Base-by-base conservation (phyloP, 2,329 filamentous ascomycete species). In the Mycosphaerelloides madeirae region DNA sequence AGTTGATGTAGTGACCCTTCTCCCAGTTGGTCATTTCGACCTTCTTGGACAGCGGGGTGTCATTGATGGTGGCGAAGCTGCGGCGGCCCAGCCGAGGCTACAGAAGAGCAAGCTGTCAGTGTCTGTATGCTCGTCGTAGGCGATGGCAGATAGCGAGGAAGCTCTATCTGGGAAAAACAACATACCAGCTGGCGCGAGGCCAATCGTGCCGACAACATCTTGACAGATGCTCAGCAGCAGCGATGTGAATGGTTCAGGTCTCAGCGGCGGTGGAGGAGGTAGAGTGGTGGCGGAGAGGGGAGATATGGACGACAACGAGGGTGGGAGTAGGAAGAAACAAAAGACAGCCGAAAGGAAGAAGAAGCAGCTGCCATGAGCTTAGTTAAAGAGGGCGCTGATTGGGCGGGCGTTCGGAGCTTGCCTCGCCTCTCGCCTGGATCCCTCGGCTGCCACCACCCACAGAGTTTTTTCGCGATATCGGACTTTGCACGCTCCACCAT, bases 1-100 rank as follows among this genome's bases (percentile, higher is more conserved):
- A 98, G 80, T 96, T 95, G 79, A 97, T 95, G 79, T 88, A 96
- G 80, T 94, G 93, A 71, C 80, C 81, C 71, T 89, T 85, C 75
- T 98, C 93, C 79, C 83, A 88, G 75, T 88, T 96, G 79, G 91
- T 95, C 80, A 97, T 95, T 72, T 85, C 85, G 70, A 98, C 93
- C 85, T 96, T 95, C 76, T 83, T 83, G 75, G 90, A 87, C 59
- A 98, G 83, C 61, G 88, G 81, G 66, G 82, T 83, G 73, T 95
- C 87, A 63, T 81, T 79, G 65, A 89, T 85, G 61, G 90, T 94
- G 55, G 91, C 91, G 77, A 96, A 83, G 69, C 67, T 65, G 61
- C 73, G 70, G 59, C 68, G 83, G 70, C 77, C 81, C 54, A 58
- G 50, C 43, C 56, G 54, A 46, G 60, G 57, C 61, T 63, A 49